Conservation (phyloP, 192 early-diverging fungal genomes). For the Paraglomus occultum region DNA sequence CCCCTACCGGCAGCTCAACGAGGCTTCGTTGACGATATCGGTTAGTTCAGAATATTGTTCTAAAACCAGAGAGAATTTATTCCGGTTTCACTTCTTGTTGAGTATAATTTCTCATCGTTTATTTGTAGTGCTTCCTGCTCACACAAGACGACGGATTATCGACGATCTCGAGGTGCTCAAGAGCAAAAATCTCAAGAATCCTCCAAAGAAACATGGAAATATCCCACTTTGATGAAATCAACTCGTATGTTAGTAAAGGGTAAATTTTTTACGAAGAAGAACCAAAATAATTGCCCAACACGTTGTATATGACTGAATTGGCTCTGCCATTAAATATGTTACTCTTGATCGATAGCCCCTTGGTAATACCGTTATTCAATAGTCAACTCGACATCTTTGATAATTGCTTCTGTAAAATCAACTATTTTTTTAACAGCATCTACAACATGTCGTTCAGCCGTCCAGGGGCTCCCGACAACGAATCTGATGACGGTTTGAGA, state of each 20-base stretch:
- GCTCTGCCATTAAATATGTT: too few relatives aligned
- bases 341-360: too few relatives aligned
- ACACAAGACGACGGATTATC: constrained; percentile 80
- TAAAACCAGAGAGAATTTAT: neutral
- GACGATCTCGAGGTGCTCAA: constrained; percentile 82
- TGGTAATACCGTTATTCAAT: too few relatives aligned
- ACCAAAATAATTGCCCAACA: too few relatives aligned
- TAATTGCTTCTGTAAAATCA: too few relatives aligned
- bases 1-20: constrained; percentile 91
- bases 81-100: neutral
- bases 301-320: too few relatives aligned
- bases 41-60: constrained; percentile 40
- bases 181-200: constrained; percentile 72
- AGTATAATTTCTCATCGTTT: constrained; percentile 27
- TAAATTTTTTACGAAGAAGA: too few relatives aligned
- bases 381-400: too few relatives aligned
- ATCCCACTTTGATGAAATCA: constrained; percentile 70
- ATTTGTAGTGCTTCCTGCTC: constrained; percentile 48
- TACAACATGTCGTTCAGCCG: constrained; percentile 1
- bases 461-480: neutral
- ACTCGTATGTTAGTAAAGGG: too few relatives aligned
- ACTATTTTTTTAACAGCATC: too few relatives aligned
- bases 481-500: constrained; percentile 4
- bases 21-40: constrained; percentile 68
- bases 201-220: constrained; percentile 94